These are phyloP conservation scores for Pseudogymnoascus pannorum DNA, from an alignment of 2,329 filamentous ascomycete genomes.

Conservation along the genomic window DNA sequence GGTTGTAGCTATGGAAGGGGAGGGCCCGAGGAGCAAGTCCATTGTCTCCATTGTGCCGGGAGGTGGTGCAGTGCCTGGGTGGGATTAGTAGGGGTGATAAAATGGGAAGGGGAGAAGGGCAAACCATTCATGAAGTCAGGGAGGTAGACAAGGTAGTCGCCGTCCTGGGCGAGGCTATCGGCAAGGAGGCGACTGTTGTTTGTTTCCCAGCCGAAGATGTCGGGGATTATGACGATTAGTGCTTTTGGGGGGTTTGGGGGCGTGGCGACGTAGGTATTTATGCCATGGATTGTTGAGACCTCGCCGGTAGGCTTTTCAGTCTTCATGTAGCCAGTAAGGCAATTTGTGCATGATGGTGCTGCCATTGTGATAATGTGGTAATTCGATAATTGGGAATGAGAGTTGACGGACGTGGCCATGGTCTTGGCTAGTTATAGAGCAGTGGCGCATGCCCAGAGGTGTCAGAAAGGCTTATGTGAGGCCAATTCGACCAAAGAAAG, in stretches of 20 bases:
- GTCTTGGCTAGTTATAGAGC: conserved; percentile 9
- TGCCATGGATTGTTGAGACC: conserved; percentile 33
- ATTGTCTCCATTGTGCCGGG: neutral
- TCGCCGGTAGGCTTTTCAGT: conserved; percentile 31
- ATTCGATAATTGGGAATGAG: conserved; percentile 11
- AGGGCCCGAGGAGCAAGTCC: neutral
- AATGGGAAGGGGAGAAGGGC: too few species aligned
- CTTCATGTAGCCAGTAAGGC: conserved; percentile 31
- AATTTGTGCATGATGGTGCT: conserved; percentile 14
- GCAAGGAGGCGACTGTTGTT: conserved; percentile 39
- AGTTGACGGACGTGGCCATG: conserved; percentile 7
- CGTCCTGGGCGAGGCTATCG: conserved; percentile 38
- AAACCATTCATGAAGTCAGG: conserved; percentile 42
- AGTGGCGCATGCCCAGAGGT: neutral
- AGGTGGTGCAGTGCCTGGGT: neutral
- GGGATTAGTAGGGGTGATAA: neutral
- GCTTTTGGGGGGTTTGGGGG: conserved; percentile 29
- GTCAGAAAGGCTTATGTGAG: neutral
- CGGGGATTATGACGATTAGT: conserved; percentile 39
- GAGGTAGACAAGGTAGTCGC: conserved; percentile 36
- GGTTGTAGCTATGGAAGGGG: neutral
- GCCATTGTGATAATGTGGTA: conserved; percentile 22
- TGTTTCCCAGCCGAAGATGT: conserved; percentile 42
- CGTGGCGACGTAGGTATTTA: conserved; percentile 34
- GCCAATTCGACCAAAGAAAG: neutral